A percentile compares a stretch with the other conserved stretches of the same genome.
Evolutionary conservation across 2,329 filamentous ascomycete genomes (phyloP).

Genomic region (Escovopsis weberi): DNA sequence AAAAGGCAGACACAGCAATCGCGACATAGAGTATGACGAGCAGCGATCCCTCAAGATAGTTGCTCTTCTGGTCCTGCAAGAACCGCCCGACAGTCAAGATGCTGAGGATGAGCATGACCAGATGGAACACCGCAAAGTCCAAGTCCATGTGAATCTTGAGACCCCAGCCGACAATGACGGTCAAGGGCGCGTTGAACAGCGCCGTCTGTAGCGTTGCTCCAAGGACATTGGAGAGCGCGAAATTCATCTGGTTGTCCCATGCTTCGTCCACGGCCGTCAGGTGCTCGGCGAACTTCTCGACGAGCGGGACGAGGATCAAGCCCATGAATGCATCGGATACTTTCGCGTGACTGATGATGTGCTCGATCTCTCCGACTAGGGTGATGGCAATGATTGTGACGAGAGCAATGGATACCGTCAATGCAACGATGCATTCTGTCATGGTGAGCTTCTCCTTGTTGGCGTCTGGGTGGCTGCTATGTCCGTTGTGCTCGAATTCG

Average conservation of each 20-base stretch:
- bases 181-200: constrained; percentile 71
- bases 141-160: constrained; percentile 56
- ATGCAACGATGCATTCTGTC: constrained; percentile 53
- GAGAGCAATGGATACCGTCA: constrained; percentile 47
- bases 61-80: constrained; percentile 73
- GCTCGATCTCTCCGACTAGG: constrained; percentile 57
- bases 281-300: constrained; percentile 79
- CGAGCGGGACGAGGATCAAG: constrained; percentile 65
- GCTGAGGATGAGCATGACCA: constrained; percentile 65
- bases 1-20: constrained; percentile 44
- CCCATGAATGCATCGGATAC: constrained; percentile 44
- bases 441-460: constrained; percentile 57
- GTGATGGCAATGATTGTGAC: constrained; percentile 62
- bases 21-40: constrained; percentile 55
- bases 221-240: constrained; percentile 72
- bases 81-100: constrained; percentile 83
- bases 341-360: constrained; percentile 30
- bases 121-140: constrained; percentile 78
- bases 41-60: constrained; percentile 76
- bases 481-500: constrained; percentile 54
- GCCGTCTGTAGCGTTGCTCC: constrained; percentile 83
- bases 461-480: constrained; percentile 45
- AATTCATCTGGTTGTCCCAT: constrained; percentile 72
- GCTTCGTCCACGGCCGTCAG: constrained; percentile 75
- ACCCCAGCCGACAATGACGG: constrained; percentile 75